Percentiles rank a stretch among this genome's conserved stretches.
Conservation (phyloP, 163 green algal genomes). For the Scenedesmus sp. region DNA sequence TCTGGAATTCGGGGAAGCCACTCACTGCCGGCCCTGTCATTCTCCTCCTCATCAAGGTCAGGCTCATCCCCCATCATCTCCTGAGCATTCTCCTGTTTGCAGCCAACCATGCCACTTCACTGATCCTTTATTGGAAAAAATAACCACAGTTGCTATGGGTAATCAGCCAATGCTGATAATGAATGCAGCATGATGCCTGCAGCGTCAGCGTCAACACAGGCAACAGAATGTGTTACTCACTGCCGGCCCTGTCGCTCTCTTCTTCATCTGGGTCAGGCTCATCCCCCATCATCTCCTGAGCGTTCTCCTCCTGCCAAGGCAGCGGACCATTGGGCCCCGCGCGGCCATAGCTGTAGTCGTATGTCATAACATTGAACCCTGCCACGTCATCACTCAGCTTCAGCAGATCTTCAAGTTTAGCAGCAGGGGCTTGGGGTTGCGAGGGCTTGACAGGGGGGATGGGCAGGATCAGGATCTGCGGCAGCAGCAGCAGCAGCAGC, state of each 20-base stretch:
- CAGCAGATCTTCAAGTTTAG: constrained; percentile 38
- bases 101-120: too few species aligned
- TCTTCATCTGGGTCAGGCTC: not conserved
- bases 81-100: constrained; percentile 51
- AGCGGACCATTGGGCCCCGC: constrained; percentile 75
- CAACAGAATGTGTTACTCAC: not conserved
- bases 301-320: constrained; percentile 68
- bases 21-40: not conserved
- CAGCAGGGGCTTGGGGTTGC: constrained; percentile 23
- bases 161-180: too few species aligned
- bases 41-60: not conserved
- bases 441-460: constrained; percentile 64
- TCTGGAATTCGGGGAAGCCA: too few species aligned
- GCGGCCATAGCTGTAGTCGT: constrained; percentile 55
- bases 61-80: constrained; percentile 40
- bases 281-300: constrained; percentile 47
- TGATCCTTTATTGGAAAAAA: too few species aligned
- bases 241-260: not conserved
- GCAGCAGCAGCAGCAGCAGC: not conserved
- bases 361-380: constrained; percentile 65
- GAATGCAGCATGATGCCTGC: too few species aligned
- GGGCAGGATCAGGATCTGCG: constrained; percentile 66
- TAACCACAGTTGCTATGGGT: too few species aligned
- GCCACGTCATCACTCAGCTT: constrained; percentile 59
- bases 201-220: too few species aligned